Evolutionary conservation across 345 rosid genomes (phyloP), one percentile per base, ranked within the genome.

Genomic region (Gossypium ekmanianum): DNA sequence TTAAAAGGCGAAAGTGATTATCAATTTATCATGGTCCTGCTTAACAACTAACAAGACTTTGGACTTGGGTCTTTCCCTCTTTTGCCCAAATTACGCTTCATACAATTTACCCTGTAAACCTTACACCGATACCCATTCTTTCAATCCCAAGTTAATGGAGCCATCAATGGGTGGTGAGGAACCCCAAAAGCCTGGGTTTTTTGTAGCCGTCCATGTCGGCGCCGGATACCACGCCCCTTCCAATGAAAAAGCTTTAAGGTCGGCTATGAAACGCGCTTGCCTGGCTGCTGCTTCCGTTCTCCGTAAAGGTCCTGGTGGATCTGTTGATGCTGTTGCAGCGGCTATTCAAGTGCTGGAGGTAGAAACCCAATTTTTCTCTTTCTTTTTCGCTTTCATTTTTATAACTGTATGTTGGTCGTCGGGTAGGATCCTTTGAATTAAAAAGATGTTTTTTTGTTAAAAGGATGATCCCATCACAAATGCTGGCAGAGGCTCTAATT

Each of bases 311-410:
- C 78, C 88, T 59, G 89, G 93, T 76, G 81, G 81, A 57, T 90
- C 91, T 62, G 72, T 90, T 10, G 94, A 93, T 74, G 99, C 99
- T 78, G 96, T 89, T 71, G 72, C 89, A 22, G 96, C 96, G 2
- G 99, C 99, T 66, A 86, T 95, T 81, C 85, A 86, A 84, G 94
- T 91, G n/a, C 78, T 95, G 41, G 99, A 95, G 98, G 98, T 93
- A 22, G 76, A 41, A 58, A 24, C 18, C 55, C 52, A 26, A n/a
- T 51, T 74, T 27, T 27, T 29, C 7, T 71, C 7, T 24, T 13
- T 67, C 8, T 2, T 57, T n/a, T 29, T 67, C 27, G 9, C n/a
- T 54, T 54, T 54, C 56, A 13, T 51, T 51, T 51, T 51, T 13
- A 7, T 9, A 43, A 10, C 13, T 4, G 44, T 20, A 11, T 20